phyloP scores from a whole-genome alignment of 225 moss, liverwort and hornwort genomes.

The Physcomitrellopsis africana region DNA sequence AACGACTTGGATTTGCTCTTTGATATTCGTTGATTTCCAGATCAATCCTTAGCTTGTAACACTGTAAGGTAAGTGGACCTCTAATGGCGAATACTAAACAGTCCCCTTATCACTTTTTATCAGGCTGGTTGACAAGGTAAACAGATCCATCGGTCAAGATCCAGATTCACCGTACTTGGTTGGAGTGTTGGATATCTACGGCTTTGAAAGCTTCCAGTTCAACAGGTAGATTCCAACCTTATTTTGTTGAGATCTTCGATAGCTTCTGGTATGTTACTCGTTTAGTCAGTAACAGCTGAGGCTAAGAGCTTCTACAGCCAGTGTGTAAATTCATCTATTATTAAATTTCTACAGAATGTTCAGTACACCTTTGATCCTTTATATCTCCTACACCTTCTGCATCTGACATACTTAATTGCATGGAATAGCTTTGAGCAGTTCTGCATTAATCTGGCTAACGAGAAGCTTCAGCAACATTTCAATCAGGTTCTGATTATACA shows the following conservation, averaged over 20 bases:
- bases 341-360: not conserved
- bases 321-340: not conserved
- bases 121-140: conserved; percentile 99
- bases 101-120: not conserved
- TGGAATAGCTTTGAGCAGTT: conserved; percentile 77
- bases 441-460: conserved; percentile 82
- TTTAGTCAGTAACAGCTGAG: not conserved
- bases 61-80: not conserved
- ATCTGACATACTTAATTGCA: not conserved
- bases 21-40: not conserved
- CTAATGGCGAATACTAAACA: not conserved
- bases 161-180: conserved; percentile 83
- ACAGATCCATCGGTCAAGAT: conserved; percentile 99
- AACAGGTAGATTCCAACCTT: conserved; percentile 55
- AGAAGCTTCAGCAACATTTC: conserved; percentile 84
- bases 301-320: not conserved
- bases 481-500: conserved; percentile 53
- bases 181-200: conserved; percentile 99
- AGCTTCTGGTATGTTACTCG: not conserved
- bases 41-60: no score
- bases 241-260: not conserved
- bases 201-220: conserved; percentile 96
- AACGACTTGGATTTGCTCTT: not conserved
- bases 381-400: not conserved
- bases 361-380: no score